These are phyloP conservation scores for Alternaria sp. DNA, from an alignment of 2,329 filamentous ascomycete genomes.

Conservation along the genomic window DNA sequence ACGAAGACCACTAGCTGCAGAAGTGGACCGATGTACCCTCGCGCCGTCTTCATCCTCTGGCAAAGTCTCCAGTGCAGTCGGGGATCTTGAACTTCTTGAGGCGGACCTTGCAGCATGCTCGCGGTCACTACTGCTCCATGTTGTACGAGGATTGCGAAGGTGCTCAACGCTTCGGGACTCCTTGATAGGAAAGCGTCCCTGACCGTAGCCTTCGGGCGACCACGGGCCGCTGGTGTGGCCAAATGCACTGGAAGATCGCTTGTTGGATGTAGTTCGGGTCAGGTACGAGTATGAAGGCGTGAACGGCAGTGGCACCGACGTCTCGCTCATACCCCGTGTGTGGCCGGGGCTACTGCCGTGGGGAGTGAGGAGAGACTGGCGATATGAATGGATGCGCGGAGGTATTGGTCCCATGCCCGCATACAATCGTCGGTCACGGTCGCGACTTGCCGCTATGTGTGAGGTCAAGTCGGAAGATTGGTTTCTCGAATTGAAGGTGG, in stretches of 20 bases:
- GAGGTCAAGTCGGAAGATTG: slow-evolving; percentile 44
- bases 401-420: slow-evolving; percentile 49
- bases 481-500: slow-evolving; percentile 58
- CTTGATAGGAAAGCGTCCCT: slow-evolving; percentile 49
- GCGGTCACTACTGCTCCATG: slow-evolving; percentile 34
- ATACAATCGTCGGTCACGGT: slow-evolving; percentile 48
- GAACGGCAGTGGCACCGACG: slow-evolving; percentile 48
- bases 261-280: slow-evolving; percentile 37
- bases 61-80: slow-evolving; percentile 52
- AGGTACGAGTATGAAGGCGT: slow-evolving; percentile 43
- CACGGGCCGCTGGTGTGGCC: slow-evolving; percentile 49
- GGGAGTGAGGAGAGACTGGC: slow-evolving; percentile 44
- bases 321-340: slow-evolving; percentile 54
- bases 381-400: slow-evolving; percentile 41
- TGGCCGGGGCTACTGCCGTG: slow-evolving; percentile 48
- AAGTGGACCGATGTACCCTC: slow-evolving; percentile 69
- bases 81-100: slow-evolving; percentile 52
- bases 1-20: slow-evolving; percentile 76
- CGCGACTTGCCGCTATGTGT: slow-evolving; percentile 46
- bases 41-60: slow-evolving; percentile 51
- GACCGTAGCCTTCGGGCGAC: slow-evolving; percentile 47
- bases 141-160: slow-evolving; percentile 46
- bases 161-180: slow-evolving; percentile 53
- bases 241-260: slow-evolving; percentile 52
- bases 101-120: slow-evolving; percentile 45